Evolutionary conservation across 2,329 filamentous ascomycete species (phyloP).

Genomic region (Fusarium sarcochroum): DNA sequence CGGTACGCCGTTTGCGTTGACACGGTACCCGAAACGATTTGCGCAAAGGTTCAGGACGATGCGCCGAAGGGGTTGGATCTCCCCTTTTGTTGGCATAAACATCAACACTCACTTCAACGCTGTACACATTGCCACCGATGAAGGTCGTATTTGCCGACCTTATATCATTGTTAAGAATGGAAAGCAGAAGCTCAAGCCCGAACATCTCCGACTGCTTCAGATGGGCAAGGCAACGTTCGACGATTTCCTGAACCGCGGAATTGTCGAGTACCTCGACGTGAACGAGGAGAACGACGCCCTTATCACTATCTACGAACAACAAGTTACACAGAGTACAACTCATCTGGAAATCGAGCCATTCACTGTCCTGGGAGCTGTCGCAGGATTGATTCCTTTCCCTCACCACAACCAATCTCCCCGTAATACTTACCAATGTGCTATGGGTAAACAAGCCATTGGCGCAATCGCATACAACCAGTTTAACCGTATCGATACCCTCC

Average conservation of each 20-base stretch:
- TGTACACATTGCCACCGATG: constrained; percentile 96
- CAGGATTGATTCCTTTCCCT: constrained; percentile 95
- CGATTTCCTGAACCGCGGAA: constrained; percentile 88
- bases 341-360: constrained; percentile 99
- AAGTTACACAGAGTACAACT: constrained; percentile 86
- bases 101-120: constrained; percentile 94
- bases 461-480: constrained; percentile 99
- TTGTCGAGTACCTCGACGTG: constrained; percentile 97
- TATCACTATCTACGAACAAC: constrained; percentile 89
- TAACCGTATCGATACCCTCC: constrained; percentile 93
- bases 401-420: constrained; percentile 99
- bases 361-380: constrained; percentile 94
- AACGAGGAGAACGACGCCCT: constrained; percentile 98
- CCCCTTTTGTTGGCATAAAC: constrained; percentile 96
- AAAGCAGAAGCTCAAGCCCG: constrained; percentile 82
- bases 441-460: constrained; percentile 99
- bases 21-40: constrained; percentile 88
- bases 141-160: constrained; percentile 95
- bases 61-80: constrained; percentile 90
- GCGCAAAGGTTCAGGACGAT: constrained; percentile 87
- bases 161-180: constrained; percentile 95
- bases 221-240: constrained; percentile 91
- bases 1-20: constrained; percentile 92
- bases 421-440: constrained; percentile 99
- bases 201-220: constrained; percentile 85